These are phyloP conservation scores for Zymoseptoria passerinii DNA, from an alignment of 2,329 filamentous ascomycete genomes.

Conservation along the genomic window DNA sequence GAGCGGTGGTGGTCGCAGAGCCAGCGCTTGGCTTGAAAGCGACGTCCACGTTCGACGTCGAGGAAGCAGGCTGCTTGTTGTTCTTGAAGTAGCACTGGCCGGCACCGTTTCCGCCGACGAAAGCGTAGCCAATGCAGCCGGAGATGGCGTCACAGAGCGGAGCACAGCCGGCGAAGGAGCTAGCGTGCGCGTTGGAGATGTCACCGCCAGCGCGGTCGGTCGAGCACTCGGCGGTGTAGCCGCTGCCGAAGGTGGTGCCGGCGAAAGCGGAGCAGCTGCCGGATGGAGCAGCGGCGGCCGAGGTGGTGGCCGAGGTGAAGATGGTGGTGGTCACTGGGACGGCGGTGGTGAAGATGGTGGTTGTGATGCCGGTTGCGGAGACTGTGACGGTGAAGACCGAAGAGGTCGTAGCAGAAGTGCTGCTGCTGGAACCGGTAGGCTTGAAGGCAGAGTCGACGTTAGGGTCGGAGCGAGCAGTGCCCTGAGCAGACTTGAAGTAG, in stretches of 20 bases:
- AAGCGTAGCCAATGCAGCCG: conserved; percentile 13
- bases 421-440: neutral
- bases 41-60: conserved; percentile 2
- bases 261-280: neutral
- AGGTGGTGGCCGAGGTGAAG: neutral
- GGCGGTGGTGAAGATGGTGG: neutral
- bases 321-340: neutral
- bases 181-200: conserved; percentile 6
- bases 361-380: neutral
- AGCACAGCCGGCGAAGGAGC: conserved; percentile 20
- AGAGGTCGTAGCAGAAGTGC: neutral
- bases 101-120: neutral
- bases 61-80: neutral
- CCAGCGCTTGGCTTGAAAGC: conserved; percentile 1
- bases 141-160: conserved; percentile 6
- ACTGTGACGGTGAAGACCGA: neutral
- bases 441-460: conserved; percentile 4
- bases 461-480: neutral
- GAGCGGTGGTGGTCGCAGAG: neutral
- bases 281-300: neutral
- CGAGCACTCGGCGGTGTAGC: neutral
- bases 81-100: conserved; percentile 14
- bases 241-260: neutral
- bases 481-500: conserved; percentile 10
- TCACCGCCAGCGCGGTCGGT: conserved; percentile 2